Base-by-base conservation (phyloP, 2,329 filamentous ascomycete genomes). In the Trichoderma sp. region DNA sequence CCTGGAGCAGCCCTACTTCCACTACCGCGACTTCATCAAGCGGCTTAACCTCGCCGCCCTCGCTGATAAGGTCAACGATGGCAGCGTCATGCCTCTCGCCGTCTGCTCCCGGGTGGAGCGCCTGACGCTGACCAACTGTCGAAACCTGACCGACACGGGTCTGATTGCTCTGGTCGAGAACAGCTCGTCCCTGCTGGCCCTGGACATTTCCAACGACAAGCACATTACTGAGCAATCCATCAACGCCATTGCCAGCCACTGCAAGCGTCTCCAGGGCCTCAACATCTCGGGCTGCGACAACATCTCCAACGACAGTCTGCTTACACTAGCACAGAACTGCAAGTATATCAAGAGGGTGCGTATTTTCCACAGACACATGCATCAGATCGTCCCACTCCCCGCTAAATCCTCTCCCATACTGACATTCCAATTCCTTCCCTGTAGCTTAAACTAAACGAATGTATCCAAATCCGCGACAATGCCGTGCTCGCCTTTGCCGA, bases 361-460 rank as follows among this genome's bases (percentile, higher is more conserved):
- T 81, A 6, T 2, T 46, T 32, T 6, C 18, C 7, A 43, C 18
- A 43, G 5, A 43, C 18, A 43, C 18, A 43, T 7, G 4, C 18
- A 43, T 5, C 30, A 21, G 26, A 51, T 28, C 43, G 16, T 14
- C 28, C 13, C 30, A 63, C 11, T 21, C 4, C n/a, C 60, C 18
- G 32, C 21, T 2, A 24, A 59, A n/a, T 16, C 16, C 24, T 16
- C 32, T 3, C 5, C 30, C 26, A 26, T 26, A 26, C 26, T 26
- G n/a, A n/a, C n/a, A n/a, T n/a, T 21, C 16, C 3, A 49, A 49
- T 7, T 52, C 24, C 14, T 8, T 21, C 54, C n/a, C 14, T 34
- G 11, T 51, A 96, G 89, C 86, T 99, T 73, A 99, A 99, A 87
- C 86, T 99, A 71, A 99, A 98, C 79, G 92, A 94, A 68, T 97